Conservation (phyloP, 139 green algal species). For the Haematococcus sp. region DNA sequence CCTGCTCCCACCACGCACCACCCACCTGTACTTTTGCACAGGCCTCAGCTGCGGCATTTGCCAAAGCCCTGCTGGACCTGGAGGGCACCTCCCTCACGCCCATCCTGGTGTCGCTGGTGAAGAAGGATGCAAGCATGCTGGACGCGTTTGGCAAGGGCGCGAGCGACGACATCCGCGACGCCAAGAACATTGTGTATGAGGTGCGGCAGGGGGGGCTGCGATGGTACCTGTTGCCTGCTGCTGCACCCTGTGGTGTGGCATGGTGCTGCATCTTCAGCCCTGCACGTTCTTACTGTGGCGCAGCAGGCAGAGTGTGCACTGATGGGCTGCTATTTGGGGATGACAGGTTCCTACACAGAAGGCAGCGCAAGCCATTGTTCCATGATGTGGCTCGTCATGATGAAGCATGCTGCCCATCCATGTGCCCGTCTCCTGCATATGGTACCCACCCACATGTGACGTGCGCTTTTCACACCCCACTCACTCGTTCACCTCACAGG, state of each 20-base stretch:
- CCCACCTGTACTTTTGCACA: constrained; percentile 3
- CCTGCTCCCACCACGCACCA: neutral
- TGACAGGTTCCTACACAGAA: too few species aligned
- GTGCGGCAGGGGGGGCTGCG: constrained; percentile 1
- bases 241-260: too few species aligned
- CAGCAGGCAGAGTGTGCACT: too few species aligned
- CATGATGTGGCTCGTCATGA: too few species aligned
- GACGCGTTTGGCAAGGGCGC: constrained; percentile 88
- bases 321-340: too few species aligned
- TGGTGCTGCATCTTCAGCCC: too few species aligned
- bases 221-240: neutral
- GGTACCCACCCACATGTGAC: too few species aligned
- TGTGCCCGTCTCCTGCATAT: too few species aligned
- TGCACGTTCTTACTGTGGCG: too few species aligned
- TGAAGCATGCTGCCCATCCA: too few species aligned
- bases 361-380: too few species aligned
- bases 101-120: constrained; percentile 88
- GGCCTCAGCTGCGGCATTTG: constrained; percentile 82
- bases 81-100: constrained; percentile 84
- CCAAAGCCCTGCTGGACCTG: constrained; percentile 90
- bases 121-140: constrained; percentile 91
- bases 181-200: constrained; percentile 76
- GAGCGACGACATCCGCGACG: constrained; percentile 70
- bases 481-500: neutral
- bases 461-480: too few species aligned